Conservation (phyloP, 2,329 filamentous ascomycete species). For the Sarocladium kiliense region DNA sequence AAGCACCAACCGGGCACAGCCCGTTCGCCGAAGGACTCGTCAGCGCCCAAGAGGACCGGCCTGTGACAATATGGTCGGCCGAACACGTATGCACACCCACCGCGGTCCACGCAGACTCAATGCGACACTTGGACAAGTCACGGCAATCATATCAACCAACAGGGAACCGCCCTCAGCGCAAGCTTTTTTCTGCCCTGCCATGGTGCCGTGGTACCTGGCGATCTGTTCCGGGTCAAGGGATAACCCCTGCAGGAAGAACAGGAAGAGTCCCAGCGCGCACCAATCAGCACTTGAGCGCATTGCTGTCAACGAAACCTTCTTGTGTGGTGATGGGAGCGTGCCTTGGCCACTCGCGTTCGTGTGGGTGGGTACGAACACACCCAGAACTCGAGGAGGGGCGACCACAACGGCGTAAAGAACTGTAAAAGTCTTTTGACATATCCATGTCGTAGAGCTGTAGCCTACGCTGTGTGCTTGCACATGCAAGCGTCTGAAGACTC, state of each 20-base stretch:
- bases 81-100: neutral
- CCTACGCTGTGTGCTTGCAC: neutral
- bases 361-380: neutral
- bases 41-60: neutral
- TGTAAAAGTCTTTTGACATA: neutral
- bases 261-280: neutral
- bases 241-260: constrained; percentile 5
- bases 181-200: constrained; percentile 7
- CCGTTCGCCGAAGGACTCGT: neutral
- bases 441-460: neutral
- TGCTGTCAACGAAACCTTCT: neutral
- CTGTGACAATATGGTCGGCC: neutral
- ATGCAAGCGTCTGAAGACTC: neutral
- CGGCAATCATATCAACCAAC: neutral
- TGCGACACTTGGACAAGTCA: neutral
- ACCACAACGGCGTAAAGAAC: neutral
- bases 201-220: constrained; percentile 9
- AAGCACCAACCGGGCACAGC: neutral
- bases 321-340: neutral
- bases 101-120: neutral
- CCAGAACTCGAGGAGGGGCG: neutral
- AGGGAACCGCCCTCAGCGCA: neutral
- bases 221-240: constrained; percentile 4
- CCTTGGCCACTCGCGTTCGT: neutral
- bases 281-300: constrained; percentile 6